Evolutionary conservation across 2,329 filamentous ascomycete genomes (phyloP), one percentile per base, ranked within the genome.

Genomic region (Aspergillus nomiae): DNA sequence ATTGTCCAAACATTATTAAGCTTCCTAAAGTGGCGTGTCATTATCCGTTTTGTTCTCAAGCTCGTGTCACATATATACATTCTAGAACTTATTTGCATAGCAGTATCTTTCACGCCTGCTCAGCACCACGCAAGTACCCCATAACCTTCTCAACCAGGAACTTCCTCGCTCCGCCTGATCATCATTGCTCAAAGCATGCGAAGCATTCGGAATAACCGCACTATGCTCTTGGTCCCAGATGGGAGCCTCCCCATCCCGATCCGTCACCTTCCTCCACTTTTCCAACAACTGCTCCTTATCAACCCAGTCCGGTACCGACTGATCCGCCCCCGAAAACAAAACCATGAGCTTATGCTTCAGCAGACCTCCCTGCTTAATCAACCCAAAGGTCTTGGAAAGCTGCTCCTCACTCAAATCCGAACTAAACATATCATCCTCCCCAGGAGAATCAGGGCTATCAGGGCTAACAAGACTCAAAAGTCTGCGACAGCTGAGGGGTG

Each of bases 361-460:
- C 36, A 83, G 55, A 0, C 77, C 79, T 11, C 68, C 66, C 50
- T 73, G 46, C 7, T 73, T 65, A 16, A 84, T 74, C 73, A 73
- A 80, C 7, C 88, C 85, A 84, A 94, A 96, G 1, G 89, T 89
- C 12, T 72, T 75, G 19, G 76, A 72, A 2, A 93, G 79, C 32
- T 83, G 81, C 24, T 85, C 83, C 41, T 86, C 84, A 0, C 81
- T 76, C 9, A 96, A 78, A 73, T 95, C 91, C 3, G 87, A 89
- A 12, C 90, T 93, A 79, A 96, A 97, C 73, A 91, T 91, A 73
- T 97, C 94, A 73, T 97, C 94, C 63, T 92, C 90, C 5, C 89
- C 90, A 1, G 87, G 82, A 46, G 82, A 77, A 38, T 82, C 78
- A 1, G 86, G 86, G n/a, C 82, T 84, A 43, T 78, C 77, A 0